Conservation (phyloP, 2,329 filamentous ascomycete species). For the Colletotrichum lentis region DNA sequence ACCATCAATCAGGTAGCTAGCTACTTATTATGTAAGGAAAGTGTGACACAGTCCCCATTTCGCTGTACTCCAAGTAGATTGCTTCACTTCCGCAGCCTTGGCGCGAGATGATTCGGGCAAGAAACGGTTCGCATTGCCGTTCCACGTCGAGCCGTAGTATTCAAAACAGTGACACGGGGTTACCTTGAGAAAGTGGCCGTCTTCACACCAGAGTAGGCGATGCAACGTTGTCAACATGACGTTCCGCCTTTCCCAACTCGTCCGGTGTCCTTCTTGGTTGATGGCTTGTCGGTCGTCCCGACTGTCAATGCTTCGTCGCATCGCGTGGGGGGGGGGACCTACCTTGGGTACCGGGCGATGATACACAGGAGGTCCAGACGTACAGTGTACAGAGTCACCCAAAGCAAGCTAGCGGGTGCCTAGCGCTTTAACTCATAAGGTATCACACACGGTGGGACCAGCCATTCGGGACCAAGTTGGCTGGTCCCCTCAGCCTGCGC, state of each 20-base stretch:
- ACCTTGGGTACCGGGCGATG: no score
- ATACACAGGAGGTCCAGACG: conserved; percentile 21
- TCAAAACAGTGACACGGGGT: neutral
- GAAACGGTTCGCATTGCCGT: conserved; percentile 19
- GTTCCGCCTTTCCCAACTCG: neutral
- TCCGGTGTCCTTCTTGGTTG: conserved; percentile 1
- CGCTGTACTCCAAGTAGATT: conserved; percentile 25
- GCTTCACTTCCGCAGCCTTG: conserved; percentile 16
- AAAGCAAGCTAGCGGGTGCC: conserved; percentile 4
- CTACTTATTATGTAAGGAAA: neutral
- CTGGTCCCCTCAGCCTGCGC: neutral
- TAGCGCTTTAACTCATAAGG: conserved; percentile 9
- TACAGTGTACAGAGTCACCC: conserved; percentile 1
- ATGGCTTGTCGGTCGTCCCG: conserved; percentile 7
- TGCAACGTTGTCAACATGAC: neutral
- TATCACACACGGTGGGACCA: neutral
- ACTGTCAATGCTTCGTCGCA: conserved; percentile 17
- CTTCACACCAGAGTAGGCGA: neutral
- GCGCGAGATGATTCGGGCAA: conserved; percentile 19
- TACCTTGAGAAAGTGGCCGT: neutral
- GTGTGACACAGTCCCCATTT: neutral
- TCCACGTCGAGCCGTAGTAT: neutral
- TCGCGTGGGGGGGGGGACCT: neutral
- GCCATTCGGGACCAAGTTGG: neutral
- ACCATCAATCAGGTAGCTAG: neutral